These are phyloP conservation scores for Arctostaphylos glauca DNA, from an alignment of 148 eudicot genomes.

Conservation along the genomic window DNA sequence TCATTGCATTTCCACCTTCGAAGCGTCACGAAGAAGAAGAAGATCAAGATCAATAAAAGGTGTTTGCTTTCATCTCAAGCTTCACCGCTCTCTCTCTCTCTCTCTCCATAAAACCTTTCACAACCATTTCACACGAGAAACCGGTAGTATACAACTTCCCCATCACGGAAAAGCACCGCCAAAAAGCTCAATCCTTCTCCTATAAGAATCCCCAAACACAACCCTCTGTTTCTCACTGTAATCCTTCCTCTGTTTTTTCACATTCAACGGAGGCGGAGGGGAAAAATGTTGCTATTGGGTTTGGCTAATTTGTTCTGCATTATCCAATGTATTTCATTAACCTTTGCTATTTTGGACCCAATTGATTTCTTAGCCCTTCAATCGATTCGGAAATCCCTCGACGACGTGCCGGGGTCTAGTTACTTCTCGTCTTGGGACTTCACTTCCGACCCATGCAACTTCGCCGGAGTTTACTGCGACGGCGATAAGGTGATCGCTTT, in stretches of 20 bases:
- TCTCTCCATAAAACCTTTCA: slow-evolving; percentile 14
- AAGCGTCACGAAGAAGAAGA: slow-evolving; percentile 19
- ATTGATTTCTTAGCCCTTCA: slow-evolving; percentile 76
- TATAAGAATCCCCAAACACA: neutral
- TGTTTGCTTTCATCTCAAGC: slow-evolving; percentile 9
- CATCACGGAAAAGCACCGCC: slow-evolving; percentile 27
- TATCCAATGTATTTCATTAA: slow-evolving; percentile 3
- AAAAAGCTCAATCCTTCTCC: slow-evolving; percentile 3
- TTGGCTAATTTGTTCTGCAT: slow-evolving; percentile 1
- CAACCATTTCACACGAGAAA: slow-evolving; percentile 18
- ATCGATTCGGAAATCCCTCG: slow-evolving; percentile 50
- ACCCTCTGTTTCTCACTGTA: neutral
- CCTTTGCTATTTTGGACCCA: slow-evolving; percentile 57
- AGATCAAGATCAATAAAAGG: slow-evolving; percentile 17
- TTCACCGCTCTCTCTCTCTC: slow-evolving; percentile 5
- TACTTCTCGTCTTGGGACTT: slow-evolving; percentile 84
- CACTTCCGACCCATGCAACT: slow-evolving; percentile 79
- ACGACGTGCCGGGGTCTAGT: slow-evolving; percentile 59
- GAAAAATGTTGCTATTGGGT: neutral
- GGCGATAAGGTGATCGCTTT: slow-evolving; percentile 56
- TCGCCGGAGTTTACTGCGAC: slow-evolving; percentile 72
- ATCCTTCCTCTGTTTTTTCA: too few relatives aligned
- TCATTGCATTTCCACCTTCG: neutral
- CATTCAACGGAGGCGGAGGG: neutral
- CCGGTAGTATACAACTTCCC: neutral